Evolutionary conservation across 1,139 yeast species (phyloP), one percentile per base, ranked within the genome.

Genomic region (Sugiyamaella xylanicola): DNA sequence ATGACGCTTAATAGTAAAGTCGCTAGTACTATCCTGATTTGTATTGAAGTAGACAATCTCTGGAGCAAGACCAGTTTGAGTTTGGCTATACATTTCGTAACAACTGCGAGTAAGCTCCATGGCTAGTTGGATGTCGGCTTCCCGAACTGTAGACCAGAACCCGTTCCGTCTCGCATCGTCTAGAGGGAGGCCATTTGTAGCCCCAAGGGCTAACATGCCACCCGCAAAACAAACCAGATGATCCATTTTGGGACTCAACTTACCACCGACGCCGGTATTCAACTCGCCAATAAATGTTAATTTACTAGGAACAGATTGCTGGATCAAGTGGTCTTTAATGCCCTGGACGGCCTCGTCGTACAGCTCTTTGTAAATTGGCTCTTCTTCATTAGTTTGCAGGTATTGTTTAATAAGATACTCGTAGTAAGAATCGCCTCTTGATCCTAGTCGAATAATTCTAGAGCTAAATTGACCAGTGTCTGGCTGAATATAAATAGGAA

Each of bases 221-320:
- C 97, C 97, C 67, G 89, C 84, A 73, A 90, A 91, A 71, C 98
- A 92, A 20, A 90, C 97, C 61, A 90, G 76, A 72, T 92, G 97
- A 68, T 92, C 98, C 97, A 92, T 90, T 69, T 90, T 91, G 17
- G 84, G 75, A n/a, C 86, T 82, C 5, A 86, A 71, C 1, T 75
- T 73, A 15, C 71, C 69, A 0, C 85, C 85, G 17, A 89, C 67
- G 7, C 97, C 97, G 35, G 72, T 64, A 22, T 86, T 89, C 53
- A 83, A 78, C 70, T 92, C 98, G 11, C 96, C 97, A 59, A 92
- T 78, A 67, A 77, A 92, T 0, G 86, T 79, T 43, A 87, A 75
- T 1, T 80, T 80, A 61, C 74, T 81, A 4, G 96, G 96, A 41
- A 71, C 68, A 0, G 96, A 84, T 55, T 80, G 74, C 21, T 77